These are phyloP conservation scores for Penstemon davidsonii DNA, from an alignment of 257 asterid genomes.

Conservation along the genomic window DNA sequence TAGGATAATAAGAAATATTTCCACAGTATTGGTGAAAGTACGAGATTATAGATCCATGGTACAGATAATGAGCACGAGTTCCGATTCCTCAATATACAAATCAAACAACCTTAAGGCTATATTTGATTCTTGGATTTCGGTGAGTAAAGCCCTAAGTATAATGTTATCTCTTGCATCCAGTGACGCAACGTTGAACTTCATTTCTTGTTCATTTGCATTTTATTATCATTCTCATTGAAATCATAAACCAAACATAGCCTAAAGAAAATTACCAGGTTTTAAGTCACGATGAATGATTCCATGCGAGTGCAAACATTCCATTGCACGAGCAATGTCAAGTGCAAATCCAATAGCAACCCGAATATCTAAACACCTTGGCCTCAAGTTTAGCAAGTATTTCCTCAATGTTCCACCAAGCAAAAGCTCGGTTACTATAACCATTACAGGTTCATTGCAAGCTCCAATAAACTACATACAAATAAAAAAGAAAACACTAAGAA, in stretches of 20 bases:
- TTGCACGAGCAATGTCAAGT: conserved; percentile 91
- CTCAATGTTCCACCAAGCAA: conserved; percentile 82
- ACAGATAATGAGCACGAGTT: no score
- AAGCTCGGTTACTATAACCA: conserved; percentile 89
- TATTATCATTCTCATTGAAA: no score
- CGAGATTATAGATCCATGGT: no score
- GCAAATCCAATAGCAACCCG: conserved; percentile 76
- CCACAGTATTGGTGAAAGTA: no score
- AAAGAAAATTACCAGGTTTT: conserved; percentile 66
- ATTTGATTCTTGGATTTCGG: no score
- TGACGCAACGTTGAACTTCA: no score
- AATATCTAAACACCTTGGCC: conserved; percentile 75
- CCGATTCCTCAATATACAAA: no score
- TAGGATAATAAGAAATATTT: no score
- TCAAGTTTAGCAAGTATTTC: conserved; percentile 61
- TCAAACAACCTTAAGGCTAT: no score
- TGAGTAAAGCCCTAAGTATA: no score
- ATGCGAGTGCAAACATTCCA: conserved; percentile 89
- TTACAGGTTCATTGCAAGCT: conserved; percentile 93
- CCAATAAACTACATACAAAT: conserved; percentile 65
- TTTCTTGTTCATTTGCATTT: no score
- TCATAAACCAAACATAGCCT: neutral
- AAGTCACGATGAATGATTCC: conserved; percentile 94
- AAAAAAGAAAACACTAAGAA: neutral
- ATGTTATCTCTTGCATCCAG: no score